Percentiles rank a stretch among this genome's conserved stretches.
These are phyloP conservation scores for Nicotiana paniculata DNA, from an alignment of 257 asterid species.

Conservation along the genomic window DNA sequence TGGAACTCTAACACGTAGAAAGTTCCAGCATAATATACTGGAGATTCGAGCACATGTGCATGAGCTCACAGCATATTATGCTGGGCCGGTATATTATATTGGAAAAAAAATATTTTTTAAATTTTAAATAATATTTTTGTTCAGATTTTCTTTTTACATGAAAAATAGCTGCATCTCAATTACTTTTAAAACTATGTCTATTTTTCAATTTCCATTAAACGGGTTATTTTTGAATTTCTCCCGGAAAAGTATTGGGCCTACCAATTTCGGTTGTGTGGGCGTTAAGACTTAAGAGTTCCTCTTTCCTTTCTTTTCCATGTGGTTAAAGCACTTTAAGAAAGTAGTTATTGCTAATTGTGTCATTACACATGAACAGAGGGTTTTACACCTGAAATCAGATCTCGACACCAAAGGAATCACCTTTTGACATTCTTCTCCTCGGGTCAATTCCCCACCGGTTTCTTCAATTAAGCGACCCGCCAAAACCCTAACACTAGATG, in stretches of 20 bases:
- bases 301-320: background rate
- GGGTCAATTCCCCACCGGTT: background rate
- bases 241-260: background rate
- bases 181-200: no score
- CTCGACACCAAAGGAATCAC: background rate
- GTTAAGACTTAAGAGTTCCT: background rate
- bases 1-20: no score
- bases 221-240: no score
- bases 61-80: no score
- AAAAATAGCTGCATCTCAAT: no score
- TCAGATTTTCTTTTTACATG: no score
- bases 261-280: background rate
- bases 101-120: no score
- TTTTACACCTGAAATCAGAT: background rate
- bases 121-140: no score
- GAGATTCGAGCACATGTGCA: no score
- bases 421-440: background rate
- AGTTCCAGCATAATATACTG: no score
- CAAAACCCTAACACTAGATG: constrained; percentile 9
- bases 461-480: constrained; percentile 9
- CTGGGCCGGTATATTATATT: no score
- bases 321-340: background rate
- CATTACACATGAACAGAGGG: background rate
- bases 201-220: no score
- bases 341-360: background rate